Evolutionary conservation across 768 basidiomycete genomes (phyloP).

Genomic region (Roridomyces roridus): DNA sequence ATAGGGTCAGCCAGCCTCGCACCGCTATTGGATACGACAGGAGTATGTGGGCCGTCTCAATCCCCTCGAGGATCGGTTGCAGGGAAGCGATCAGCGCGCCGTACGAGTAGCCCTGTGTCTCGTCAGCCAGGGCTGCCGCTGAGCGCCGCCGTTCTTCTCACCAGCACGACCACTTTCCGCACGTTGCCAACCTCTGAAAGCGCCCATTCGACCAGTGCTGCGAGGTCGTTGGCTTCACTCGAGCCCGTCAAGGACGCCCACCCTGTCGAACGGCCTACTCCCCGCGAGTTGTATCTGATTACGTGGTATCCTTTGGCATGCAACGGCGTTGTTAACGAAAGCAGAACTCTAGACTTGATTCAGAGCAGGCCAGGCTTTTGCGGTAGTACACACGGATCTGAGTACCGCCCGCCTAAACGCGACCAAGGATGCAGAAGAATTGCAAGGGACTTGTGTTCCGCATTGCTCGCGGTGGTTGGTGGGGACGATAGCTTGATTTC

Average conservation of each 20-base stretch:
- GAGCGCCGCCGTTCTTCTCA: conserved; percentile 40
- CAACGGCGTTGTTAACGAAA: conserved; percentile 47
- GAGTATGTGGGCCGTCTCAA: conserved; percentile 68
- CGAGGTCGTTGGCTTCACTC: conserved; percentile 73
- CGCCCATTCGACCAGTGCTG: conserved; percentile 64
- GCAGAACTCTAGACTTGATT: conserved; percentile 51
- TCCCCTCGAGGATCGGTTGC: conserved; percentile 58
- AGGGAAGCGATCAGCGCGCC: conserved; percentile 77
- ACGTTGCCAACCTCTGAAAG: conserved; percentile 49
- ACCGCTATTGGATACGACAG: conserved; percentile 81
- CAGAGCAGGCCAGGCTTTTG: too few species aligned
- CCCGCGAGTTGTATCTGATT: conserved; percentile 78
- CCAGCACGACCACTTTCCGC: conserved; percentile 62
- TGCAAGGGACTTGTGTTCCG: conserved; percentile 55
- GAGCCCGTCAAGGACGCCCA: conserved; percentile 76
- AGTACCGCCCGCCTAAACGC: conserved; percentile 79
- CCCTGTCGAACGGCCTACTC: conserved; percentile 77
- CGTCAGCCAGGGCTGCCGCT: too few species aligned
- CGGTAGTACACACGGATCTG: conserved; percentile 68
- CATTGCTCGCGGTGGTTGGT: conserved; percentile 12
- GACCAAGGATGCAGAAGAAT: conserved; percentile 87
- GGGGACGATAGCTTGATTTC: conserved; percentile 45
- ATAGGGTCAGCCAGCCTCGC: conserved; percentile 71
- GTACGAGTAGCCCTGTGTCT: conserved; percentile 79
- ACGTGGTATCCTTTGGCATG: conserved; percentile 58